Evolutionary conservation across 352 stramenopile species (phyloP).

Genomic region (Thalassiosira ordinaria): DNA sequence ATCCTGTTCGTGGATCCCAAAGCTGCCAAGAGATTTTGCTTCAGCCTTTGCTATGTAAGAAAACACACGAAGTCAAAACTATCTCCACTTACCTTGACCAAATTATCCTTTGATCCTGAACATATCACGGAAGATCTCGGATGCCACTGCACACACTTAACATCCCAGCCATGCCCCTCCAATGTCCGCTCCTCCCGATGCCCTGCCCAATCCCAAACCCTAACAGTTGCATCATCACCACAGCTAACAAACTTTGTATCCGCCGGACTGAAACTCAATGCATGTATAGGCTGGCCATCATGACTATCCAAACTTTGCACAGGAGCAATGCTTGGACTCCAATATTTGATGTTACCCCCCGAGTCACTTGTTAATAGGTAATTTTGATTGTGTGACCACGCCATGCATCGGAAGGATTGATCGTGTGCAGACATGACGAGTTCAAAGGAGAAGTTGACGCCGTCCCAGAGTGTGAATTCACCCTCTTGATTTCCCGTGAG

Average conservation of each 20-base stretch:
- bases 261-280: conserved; percentile 94
- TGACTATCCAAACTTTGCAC: conserved; percentile 81
- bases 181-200: conserved; percentile 91
- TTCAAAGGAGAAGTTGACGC: conserved; percentile 97
- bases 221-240: conserved; percentile 95
- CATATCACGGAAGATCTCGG: conserved; percentile 90
- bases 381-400: conserved; percentile 85
- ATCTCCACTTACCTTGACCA: conserved; percentile 87
- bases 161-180: conserved; percentile 97
- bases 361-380: conserved; percentile 87
- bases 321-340: conserved; percentile 83
- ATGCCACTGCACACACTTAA: conserved; percentile 97
- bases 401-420: conserved; percentile 80
- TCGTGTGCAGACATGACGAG: conserved; percentile 91
- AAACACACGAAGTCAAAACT: background rate
- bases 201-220: conserved; percentile 89
- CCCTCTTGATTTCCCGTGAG: conserved; percentile 97
- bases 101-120: conserved; percentile 95
- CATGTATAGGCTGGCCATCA: conserved; percentile 70
- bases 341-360: conserved; percentile 88
- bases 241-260: conserved; percentile 98
- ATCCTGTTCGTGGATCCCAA: conserved; percentile 94
- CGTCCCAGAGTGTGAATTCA: conserved; percentile 97
- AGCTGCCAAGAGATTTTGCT: conserved; percentile 67
- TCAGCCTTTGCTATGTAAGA: too few relatives aligned